Conservation (phyloP, 495 filamentous ascomycete genomes). For the Sabuloglossum arenarium region DNA sequence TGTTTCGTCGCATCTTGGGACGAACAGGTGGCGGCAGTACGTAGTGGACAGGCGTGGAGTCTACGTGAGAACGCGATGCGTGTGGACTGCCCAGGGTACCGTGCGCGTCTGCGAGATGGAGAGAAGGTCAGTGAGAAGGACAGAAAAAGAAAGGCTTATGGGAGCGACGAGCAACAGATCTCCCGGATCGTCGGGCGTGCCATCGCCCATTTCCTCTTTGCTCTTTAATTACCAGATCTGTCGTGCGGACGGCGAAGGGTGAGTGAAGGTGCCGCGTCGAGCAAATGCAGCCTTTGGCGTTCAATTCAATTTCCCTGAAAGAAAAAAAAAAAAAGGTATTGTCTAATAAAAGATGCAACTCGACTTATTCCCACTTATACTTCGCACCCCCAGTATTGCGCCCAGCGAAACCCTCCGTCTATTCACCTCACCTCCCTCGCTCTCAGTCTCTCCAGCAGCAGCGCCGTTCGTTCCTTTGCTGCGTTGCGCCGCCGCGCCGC, state of each 20-base stretch:
- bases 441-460: constrained; percentile 9
- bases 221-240: too few relatives aligned
- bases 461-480: neutral
- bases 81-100: neutral
- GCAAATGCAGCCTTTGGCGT: too few relatives aligned
- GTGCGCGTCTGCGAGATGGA: neutral
- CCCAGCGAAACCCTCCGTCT: too few relatives aligned
- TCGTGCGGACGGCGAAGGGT: too few relatives aligned
- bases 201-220: too few relatives aligned
- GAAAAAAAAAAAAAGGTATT: too few relatives aligned
- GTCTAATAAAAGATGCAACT: too few relatives aligned
- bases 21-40: neutral
- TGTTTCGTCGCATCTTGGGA: neutral
- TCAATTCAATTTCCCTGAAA: too few relatives aligned
- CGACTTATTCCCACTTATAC: too few relatives aligned
- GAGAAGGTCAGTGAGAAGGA: neutral
- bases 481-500: neutral
- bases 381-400: too few relatives aligned
- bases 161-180: neutral
- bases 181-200: too few relatives aligned
- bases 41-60: constrained; percentile 1
- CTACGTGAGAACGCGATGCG: constrained; percentile 6
- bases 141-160: neutral
- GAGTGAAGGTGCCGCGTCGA: too few relatives aligned
- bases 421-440: neutral